Conservation (phyloP, 1,284 basidiomycete species). For the Lentinula novae-zelandiae region DNA sequence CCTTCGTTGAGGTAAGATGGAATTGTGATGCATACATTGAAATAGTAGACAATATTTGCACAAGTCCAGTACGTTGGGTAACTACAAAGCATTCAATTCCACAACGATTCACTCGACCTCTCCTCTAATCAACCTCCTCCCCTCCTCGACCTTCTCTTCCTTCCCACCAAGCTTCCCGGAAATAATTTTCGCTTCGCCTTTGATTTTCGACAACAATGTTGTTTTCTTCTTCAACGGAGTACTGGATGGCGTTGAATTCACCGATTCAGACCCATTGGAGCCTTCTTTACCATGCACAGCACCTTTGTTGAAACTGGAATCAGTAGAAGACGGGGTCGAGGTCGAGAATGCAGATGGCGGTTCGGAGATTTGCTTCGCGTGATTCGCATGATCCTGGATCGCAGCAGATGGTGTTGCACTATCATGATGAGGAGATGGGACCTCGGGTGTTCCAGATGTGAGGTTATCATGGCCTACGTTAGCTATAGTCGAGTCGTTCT, state of each 20-base stretch:
- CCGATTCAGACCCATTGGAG: background rate
- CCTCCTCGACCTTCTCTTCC: constrained; percentile 45
- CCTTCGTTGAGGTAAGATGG: too few relatives aligned
- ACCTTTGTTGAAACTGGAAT: background rate
- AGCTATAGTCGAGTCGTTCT: background rate
- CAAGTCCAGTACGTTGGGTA: too few relatives aligned
- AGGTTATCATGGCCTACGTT: background rate
- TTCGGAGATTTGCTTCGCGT: background rate
- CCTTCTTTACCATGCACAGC: background rate
- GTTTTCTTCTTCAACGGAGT: constrained; percentile 23
- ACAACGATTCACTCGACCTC: background rate
- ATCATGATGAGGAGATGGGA: background rate
- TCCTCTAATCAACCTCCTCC: constrained; percentile 31
- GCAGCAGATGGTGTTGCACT: too few relatives aligned
- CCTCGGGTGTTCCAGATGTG: background rate
- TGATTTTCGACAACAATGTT: constrained; percentile 48
- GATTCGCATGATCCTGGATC: background rate
- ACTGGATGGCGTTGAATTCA: background rate
- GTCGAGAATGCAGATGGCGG: background rate
- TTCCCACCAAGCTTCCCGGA: constrained; percentile 47
- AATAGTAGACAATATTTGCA: too few relatives aligned
- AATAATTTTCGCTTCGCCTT: constrained; percentile 50
- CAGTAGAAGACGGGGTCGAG: background rate
- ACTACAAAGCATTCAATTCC: too few relatives aligned
- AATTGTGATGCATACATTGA: too few relatives aligned